Base-by-base conservation (phyloP, 768 basidiomycete genomes). In the Tulasnella sp. region DNA sequence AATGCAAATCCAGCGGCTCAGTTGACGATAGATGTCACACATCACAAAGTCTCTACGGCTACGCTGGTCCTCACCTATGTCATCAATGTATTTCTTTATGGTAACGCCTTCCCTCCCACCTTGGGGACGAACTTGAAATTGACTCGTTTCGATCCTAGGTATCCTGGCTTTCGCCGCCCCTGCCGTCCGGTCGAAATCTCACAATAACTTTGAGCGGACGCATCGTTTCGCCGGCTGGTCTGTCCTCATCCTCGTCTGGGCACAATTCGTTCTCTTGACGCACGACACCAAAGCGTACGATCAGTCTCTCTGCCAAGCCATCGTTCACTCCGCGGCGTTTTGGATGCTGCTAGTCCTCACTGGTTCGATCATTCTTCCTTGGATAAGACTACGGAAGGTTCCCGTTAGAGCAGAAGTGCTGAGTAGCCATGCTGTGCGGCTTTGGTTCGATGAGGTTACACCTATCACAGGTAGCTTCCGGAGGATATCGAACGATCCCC, bases 201-300 rank as follows among this genome's bases (percentile, higher is more conserved):
- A 81, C 67, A 73, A 82, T 62, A 70, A 67, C 7, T 82, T 81
- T 64, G 80, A 82, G 66, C 72, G 70, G 44, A 72, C 73, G 12
- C 80, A 81, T 68, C 78, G 80, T 11, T 80, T 79, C 67, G 66
- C 77, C 27, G 80, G 80, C 24, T 81, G 80, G 80, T 70, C 72
- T 8, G 73, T 75, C 10, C 75, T 75, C 3, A 73, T 73, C 12
- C 67, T 80, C 44, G 77, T 81, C 4, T 80, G 79, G 79, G 68
- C 65, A 19, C 79, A 80, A 76, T 73, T 78, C 43, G 65, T 79
- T n/a, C 70, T 79, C 4, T 68, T 82, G 25, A 75, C 73, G 1
- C 80, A 80, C 61, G 80, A 81, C 65, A 79, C 78, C 66, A 73
- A 72, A 41, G 59, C 62, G 2, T 66, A 65, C 15, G 68, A 62